Evolutionary conservation across 805 yeast species (phyloP).

Genomic region (Suhomyces prunicola): DNA sequence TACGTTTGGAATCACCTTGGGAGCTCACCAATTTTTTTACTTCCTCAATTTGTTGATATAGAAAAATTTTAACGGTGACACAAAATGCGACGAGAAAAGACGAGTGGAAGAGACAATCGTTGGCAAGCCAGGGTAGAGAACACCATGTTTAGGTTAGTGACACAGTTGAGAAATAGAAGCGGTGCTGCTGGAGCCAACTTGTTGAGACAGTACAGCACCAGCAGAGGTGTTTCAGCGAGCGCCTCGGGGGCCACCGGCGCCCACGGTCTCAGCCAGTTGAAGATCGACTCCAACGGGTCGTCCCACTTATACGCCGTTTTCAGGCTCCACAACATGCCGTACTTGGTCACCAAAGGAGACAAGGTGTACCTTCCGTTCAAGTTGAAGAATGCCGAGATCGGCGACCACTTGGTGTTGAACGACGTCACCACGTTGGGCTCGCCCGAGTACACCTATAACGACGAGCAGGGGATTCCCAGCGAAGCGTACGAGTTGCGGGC

Average conservation of each 20-base stretch:
- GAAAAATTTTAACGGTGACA: conserved; percentile 5
- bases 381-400: conserved; percentile 72
- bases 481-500: conserved; percentile 66
- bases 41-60: conserved; percentile 4
- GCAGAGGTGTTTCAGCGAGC: background rate
- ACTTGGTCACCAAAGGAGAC: conserved; percentile 90
- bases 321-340: conserved; percentile 78
- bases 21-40: background rate
- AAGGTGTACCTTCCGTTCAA: conserved; percentile 73
- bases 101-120: background rate
- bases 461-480: conserved; percentile 42
- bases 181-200: too few relatives aligned
- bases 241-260: background rate
- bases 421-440: conserved; percentile 83
- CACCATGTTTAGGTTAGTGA: background rate
- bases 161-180: background rate
- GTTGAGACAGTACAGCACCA: background rate
- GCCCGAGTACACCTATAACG: conserved; percentile 64
- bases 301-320: conserved; percentile 73
- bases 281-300: conserved; percentile 54
- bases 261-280: conserved; percentile 31
- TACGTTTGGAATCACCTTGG: background rate
- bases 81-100: background rate
- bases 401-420: conserved; percentile 72
- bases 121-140: background rate